Percentiles rank a stretch among this genome's conserved stretches.
Evolutionary conservation across 805 yeast genomes (phyloP).

Genomic region (Lachancea sp.): DNA sequence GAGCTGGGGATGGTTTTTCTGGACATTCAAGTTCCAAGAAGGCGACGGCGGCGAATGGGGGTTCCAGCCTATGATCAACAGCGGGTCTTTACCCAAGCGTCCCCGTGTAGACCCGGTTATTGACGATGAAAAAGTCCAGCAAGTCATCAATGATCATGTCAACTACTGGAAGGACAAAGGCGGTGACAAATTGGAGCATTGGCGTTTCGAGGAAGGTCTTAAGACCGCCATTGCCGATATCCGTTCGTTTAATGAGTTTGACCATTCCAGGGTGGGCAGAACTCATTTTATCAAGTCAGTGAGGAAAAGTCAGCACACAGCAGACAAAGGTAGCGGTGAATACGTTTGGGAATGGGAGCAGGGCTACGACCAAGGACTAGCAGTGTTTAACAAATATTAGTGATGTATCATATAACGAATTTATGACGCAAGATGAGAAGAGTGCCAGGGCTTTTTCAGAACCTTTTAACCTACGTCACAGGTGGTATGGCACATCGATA

Average conservation of each 20-base stretch:
- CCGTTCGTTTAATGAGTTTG: slow-evolving; percentile 56
- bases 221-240: slow-evolving; percentile 70
- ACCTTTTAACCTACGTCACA: too few species aligned
- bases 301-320: slow-evolving; percentile 56
- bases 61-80: slow-evolving; percentile 64
- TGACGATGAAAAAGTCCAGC: slow-evolving; percentile 31
- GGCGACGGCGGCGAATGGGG: slow-evolving; percentile 99
- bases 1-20: slow-evolving; percentile 70
- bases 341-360: slow-evolving; percentile 86
- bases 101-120: slow-evolving; percentile 15
- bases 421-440: background rate
- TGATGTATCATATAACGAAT: background rate
- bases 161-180: slow-evolving; percentile 65
- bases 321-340: slow-evolving; percentile 47
- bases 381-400: slow-evolving; percentile 18
- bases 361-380: slow-evolving; percentile 65
- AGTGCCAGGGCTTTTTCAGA: too few species aligned
- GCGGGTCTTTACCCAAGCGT: slow-evolving; percentile 46
- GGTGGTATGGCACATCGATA: too few species aligned
- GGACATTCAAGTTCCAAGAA: slow-evolving; percentile 82
- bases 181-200: slow-evolving; percentile 65
- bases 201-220: slow-evolving; percentile 77
- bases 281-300: slow-evolving; percentile 58
- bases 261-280: slow-evolving; percentile 72
- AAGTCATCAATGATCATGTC: slow-evolving; percentile 39